Evolutionary conservation across 352 stramenopile genomes (phyloP), one percentile per base, ranked within the genome.

Genomic region (Phytopythium helicoides): DNA sequence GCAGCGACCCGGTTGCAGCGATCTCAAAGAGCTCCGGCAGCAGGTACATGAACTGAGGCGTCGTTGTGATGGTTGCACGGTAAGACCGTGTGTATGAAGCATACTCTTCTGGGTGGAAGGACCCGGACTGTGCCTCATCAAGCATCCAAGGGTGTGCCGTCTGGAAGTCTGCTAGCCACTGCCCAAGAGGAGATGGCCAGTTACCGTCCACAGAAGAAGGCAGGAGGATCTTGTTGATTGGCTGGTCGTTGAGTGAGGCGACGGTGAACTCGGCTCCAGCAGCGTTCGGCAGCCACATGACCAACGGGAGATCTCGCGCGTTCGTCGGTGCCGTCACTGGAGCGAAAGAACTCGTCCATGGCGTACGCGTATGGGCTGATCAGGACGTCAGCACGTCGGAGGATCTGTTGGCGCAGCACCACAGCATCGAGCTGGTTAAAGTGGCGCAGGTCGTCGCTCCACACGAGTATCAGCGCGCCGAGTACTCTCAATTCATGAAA

Each of bases 1-100:
- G 44, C 18, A 93, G 60, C 35, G 80, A 60, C 3, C 82, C 82
- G 0, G 76, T 89, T 6, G 80, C 73, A 15, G 82, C 76, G 60
- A 93, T 93, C 69, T 91, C 77, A 39, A 93, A 91, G 25, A 91
- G 59, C 66, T 89, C 89, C 25, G 82, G 73, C 31, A 91, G 77
- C 14, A 93, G 60, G 34, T 86, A 93, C 58, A 89, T 73, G 56
- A 88, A 82, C 47, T 88, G 76, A 51, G 86, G 61, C 22, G 80
- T 89, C 21, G 78, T 89, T 1, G 82, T 91, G 49, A 93, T 77
- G 14, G 59, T 76, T 0, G 78, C 76, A n/a, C 71, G 76, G 52
- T 93, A 93, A 18, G 77, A 70, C 18, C 80, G 80, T 55, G 87
- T 26, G 42, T 89, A 89, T 3, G 80, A 78, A 35, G 80, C 82